Percentiles rank a stretch among this genome's conserved stretches.
Conservation (phyloP, 371 early-diverging fungal species). For the Rhizopus delemar region DNA sequence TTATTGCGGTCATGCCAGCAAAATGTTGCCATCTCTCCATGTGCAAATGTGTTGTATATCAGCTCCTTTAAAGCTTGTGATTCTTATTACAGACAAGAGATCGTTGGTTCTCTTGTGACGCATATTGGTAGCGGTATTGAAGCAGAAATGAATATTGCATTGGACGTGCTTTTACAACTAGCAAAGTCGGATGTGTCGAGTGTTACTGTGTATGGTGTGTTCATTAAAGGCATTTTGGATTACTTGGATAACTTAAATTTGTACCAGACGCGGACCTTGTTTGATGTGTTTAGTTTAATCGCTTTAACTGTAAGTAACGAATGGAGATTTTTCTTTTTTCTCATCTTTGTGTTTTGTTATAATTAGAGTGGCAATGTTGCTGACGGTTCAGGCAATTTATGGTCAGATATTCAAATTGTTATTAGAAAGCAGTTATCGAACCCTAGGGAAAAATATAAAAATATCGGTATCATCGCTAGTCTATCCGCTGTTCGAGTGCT, state of each 20-base stretch:
- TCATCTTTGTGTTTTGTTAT: not conserved
- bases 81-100: conserved; percentile 73
- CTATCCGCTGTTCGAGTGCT: conserved; percentile 72
- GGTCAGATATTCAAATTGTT: conserved; percentile 73
- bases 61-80: conserved; percentile 59
- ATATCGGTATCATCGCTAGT: conserved; percentile 76
- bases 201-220: conserved; percentile 64
- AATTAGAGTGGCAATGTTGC: conserved; percentile 20
- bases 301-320: conserved; percentile 53
- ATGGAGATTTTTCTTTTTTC: not conserved
- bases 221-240: conserved; percentile 80
- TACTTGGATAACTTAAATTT: conserved; percentile 71
- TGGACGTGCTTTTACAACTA: conserved; percentile 61
- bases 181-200: conserved; percentile 49
- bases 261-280: conserved; percentile 68
- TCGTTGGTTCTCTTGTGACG: conserved; percentile 75
- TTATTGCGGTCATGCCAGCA: conserved; percentile 60
- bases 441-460: conserved; percentile 68
- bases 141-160: conserved; percentile 68
- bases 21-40: conserved; percentile 42
- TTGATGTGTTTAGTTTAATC: conserved; percentile 70
- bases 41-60: conserved; percentile 55
- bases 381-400: conserved; percentile 39
- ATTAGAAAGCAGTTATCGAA: conserved; percentile 83
- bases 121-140: conserved; percentile 80